These are phyloP conservation scores for Sarocladium brachiariae DNA, from an alignment of 2,329 filamentous ascomycete genomes.

Conservation along the genomic window DNA sequence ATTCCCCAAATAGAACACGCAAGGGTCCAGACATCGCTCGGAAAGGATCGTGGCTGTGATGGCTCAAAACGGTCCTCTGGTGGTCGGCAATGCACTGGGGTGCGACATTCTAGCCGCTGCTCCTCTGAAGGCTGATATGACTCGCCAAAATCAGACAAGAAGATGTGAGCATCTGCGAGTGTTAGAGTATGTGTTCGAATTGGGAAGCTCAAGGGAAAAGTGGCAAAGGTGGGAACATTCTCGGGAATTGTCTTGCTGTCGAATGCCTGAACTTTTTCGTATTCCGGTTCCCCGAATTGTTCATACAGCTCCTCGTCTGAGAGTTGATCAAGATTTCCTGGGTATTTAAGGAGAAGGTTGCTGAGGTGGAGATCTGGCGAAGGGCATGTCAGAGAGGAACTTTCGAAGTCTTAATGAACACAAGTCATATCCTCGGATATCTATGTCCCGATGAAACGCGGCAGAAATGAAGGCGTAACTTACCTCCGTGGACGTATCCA, in stretches of 20 bases:
- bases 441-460: no score
- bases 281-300: slow-evolving; percentile 16
- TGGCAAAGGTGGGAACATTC: slow-evolving; percentile 22
- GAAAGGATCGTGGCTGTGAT: slow-evolving; percentile 22
- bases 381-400: no score
- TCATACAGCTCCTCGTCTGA: slow-evolving; percentile 18
- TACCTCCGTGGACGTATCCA: no score
- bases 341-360: slow-evolving; percentile 25
- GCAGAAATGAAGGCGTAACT: no score
- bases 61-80: slow-evolving; percentile 29
- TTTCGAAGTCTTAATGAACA: no score
- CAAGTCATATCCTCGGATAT: no score
- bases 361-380: slow-evolving; percentile 6
- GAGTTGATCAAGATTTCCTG: slow-evolving; percentile 15
- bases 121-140: slow-evolving; percentile 21
- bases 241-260: slow-evolving; percentile 14
- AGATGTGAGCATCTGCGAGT: slow-evolving; percentile 15
- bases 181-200: slow-evolving; percentile 21
- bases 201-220: slow-evolving; percentile 25
- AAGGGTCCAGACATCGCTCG: slow-evolving; percentile 33
- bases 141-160: slow-evolving; percentile 27
- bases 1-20: slow-evolving; percentile 28
- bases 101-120: slow-evolving; percentile 18
- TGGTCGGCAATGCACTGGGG: slow-evolving; percentile 21
- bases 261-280: slow-evolving; percentile 13